A percentile compares a stretch with the other conserved stretches of the same genome.
phyloP scores from a whole-genome alignment of 2,329 filamentous ascomycete species.

The Cercospora sojina region DNA sequence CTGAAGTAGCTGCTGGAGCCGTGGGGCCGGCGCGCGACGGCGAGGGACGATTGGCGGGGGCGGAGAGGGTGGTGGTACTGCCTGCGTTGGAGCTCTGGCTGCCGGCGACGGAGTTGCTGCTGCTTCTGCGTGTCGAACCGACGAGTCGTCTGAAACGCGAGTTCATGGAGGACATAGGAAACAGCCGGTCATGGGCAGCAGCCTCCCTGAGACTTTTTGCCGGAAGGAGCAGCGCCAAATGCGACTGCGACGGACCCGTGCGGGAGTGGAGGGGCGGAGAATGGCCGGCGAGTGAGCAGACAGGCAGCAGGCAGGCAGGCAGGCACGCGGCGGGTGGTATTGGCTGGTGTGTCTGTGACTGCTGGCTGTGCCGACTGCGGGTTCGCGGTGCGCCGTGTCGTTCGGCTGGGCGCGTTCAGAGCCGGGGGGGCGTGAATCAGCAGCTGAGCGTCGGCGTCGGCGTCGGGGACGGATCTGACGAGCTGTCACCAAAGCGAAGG shows the following conservation, averaged over 20 bases:
- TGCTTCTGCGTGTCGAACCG: conserved; percentile 74
- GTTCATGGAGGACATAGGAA: conserved; percentile 63
- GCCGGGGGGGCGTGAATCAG: background rate
- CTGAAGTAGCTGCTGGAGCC: background rate
- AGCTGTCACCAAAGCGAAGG: background rate
- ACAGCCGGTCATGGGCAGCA: conserved; percentile 15
- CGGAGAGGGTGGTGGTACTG: conserved; percentile 42
- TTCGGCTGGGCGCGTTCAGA: background rate
- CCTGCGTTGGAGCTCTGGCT: conserved; percentile 49
- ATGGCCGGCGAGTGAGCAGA: background rate
- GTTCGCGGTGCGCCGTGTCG: background rate
- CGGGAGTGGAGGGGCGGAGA: background rate
- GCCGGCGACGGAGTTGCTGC: conserved; percentile 60
- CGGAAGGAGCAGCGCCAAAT: conserved; percentile 5
- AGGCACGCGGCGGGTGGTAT: background rate
- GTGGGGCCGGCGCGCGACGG: conserved; percentile 23
- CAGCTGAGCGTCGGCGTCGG: background rate
- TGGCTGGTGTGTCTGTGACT: background rate
- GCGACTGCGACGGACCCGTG: background rate
- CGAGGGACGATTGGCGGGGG: conserved; percentile 28
- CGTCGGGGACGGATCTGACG: background rate
- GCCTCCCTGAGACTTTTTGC: conserved; percentile 6
- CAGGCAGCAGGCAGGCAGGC: background rate
- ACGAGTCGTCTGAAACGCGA: conserved; percentile 75
- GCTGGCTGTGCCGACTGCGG: background rate